A percentile compares a stretch with the other conserved stretches of the same genome.
Conservation (phyloP, 768 basidiomycete species). For the Tephrocybe sp. region DNA sequence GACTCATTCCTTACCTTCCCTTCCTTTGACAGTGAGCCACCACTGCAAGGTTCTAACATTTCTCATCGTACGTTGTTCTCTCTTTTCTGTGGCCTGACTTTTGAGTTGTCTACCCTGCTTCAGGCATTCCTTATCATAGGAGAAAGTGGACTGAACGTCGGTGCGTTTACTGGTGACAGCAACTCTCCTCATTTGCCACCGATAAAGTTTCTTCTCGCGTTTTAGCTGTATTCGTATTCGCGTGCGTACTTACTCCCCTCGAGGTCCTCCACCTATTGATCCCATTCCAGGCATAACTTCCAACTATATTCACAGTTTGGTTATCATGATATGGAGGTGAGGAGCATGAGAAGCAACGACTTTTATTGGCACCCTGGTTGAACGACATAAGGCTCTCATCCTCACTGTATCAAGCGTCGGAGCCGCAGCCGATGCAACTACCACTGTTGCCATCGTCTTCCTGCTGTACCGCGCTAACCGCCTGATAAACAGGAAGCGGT, state of each 20-base stretch:
- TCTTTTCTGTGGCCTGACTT: not conserved
- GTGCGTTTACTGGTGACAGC: not conserved
- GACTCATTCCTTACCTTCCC: not conserved
- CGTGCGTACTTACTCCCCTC: not conserved
- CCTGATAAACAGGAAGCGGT: not conserved
- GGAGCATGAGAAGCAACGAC: not conserved
- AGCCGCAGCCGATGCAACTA: not conserved
- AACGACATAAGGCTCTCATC: not conserved
- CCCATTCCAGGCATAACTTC: not conserved
- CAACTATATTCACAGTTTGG: not conserved
- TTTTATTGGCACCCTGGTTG: not conserved
- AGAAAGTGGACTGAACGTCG: not conserved
- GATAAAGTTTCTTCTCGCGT: not conserved
- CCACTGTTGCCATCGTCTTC: not conserved
- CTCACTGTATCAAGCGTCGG: not conserved
- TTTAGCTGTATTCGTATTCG: not conserved
- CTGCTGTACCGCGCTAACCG: not conserved
- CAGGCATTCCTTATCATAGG: not conserved
- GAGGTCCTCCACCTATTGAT: not conserved
- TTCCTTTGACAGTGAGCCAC: not conserved
- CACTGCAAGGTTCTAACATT: not conserved
- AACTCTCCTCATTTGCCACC: not conserved
- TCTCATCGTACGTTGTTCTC: not conserved
- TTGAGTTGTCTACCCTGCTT: not conserved
- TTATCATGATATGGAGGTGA: not conserved